phyloP scores from a whole-genome alignment of 2,329 filamentous ascomycete species.

The Tolypocladium inflatum region DNA sequence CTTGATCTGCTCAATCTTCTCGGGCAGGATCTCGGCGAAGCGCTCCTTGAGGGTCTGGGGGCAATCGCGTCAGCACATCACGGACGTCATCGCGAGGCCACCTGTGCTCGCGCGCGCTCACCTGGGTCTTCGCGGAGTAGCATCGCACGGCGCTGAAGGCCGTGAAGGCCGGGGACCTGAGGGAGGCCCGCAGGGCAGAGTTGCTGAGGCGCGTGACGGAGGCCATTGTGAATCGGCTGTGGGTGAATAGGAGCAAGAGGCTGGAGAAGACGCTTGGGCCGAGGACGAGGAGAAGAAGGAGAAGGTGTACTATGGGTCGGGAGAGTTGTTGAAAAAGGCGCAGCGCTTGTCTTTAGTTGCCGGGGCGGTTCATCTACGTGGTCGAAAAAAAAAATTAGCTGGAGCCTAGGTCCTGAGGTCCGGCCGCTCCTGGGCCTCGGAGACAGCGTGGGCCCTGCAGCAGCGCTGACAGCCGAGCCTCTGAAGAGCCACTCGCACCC shows the following conservation, averaged over 20 bases:
- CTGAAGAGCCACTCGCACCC: background rate
- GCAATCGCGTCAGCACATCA: conserved; percentile 1
- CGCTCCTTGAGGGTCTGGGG: conserved; percentile 89
- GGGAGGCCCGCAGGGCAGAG: conserved; percentile 69
- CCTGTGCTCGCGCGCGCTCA: conserved; percentile 28
- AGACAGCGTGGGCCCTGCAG: background rate
- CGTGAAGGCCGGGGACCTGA: conserved; percentile 57
- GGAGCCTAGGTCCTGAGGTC: background rate
- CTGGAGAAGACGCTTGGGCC: conserved; percentile 12
- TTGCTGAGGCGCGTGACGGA: conserved; percentile 73
- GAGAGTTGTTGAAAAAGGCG: conserved; percentile 22
- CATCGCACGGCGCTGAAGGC: conserved; percentile 77
- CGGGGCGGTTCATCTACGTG: conserved; percentile 6
- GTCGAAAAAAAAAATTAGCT: conserved; percentile 12
- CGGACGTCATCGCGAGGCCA: background rate
- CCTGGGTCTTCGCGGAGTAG: conserved; percentile 91
- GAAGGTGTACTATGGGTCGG: conserved; percentile 18
- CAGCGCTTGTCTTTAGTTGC: conserved; percentile 10
- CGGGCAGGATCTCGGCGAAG: conserved; percentile 90
- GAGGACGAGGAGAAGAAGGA: conserved; percentile 23
- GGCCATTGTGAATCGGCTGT: conserved; percentile 53
- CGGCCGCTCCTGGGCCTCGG: conserved; percentile 1
- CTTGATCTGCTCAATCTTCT: conserved; percentile 99
- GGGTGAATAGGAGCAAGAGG: conserved; percentile 16
- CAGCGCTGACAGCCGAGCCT: background rate